These are phyloP conservation scores for Persicaria maculosa DNA, from an alignment of 148 eudicot species.

Conservation along the genomic window DNA sequence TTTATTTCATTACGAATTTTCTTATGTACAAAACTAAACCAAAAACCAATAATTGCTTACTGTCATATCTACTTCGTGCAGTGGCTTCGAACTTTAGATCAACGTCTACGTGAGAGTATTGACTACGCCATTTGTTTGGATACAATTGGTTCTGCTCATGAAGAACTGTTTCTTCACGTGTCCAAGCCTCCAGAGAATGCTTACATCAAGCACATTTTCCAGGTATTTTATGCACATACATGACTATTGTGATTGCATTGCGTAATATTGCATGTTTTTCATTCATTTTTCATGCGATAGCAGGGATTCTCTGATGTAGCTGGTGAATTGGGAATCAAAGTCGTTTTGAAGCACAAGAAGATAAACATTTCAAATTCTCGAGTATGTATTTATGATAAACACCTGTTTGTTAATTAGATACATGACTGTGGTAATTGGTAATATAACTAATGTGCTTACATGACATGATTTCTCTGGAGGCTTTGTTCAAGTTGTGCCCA, in stretches of 20 bases:
- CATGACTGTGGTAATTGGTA: neutral
- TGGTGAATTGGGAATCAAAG: constrained; percentile 62
- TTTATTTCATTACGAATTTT: neutral
- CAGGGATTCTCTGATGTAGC: constrained; percentile 85
- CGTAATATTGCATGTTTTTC: constrained; percentile 11
- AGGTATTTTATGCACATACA: constrained; percentile 31
- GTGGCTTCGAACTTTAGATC: constrained; percentile 99
- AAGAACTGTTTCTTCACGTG: constrained; percentile 86
- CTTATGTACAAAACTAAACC: neutral
- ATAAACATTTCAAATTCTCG: constrained; percentile 91
- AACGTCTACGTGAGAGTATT: constrained; percentile 84
- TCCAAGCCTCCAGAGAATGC: constrained; percentile 99
- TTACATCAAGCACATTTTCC: constrained; percentile 77
- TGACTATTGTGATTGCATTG: neutral
- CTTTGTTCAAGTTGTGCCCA: neutral
- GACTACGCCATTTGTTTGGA: constrained; percentile 95
- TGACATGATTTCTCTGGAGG: neutral
- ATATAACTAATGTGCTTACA: neutral
- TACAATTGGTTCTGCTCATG: constrained; percentile 68
- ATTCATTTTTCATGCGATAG: constrained; percentile 17
- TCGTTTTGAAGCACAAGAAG: constrained; percentile 96
- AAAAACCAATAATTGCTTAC: neutral
- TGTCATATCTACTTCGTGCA: constrained; percentile 24
- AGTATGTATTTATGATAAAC: constrained; percentile 38
- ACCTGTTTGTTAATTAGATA: neutral